phyloP scores from a whole-genome alignment of 1,139 yeast species.

The Geotrichum klebahnii region DNA sequence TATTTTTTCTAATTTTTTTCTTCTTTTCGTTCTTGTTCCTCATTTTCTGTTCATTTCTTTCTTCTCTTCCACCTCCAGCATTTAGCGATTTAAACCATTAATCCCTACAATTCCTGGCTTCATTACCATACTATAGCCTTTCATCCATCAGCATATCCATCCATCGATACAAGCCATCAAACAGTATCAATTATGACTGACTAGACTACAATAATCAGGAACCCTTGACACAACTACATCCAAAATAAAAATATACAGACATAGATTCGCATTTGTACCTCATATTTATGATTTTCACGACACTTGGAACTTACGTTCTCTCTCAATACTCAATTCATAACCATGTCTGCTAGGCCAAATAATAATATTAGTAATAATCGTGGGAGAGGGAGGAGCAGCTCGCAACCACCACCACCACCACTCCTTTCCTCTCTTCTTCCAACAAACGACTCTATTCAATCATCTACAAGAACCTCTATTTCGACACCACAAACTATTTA shows the following conservation, averaged over 20 bases:
- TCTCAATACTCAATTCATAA: background rate
- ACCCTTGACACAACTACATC: too few species aligned
- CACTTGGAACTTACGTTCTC: background rate
- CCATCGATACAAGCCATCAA: too few species aligned
- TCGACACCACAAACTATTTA: background rate
- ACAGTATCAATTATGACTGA: too few species aligned
- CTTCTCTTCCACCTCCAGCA: background rate
- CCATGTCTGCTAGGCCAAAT: slow-evolving; percentile 11
- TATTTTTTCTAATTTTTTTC: background rate
- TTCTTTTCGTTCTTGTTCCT: background rate
- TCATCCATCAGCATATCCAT: too few species aligned
- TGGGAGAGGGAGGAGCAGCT: slow-evolving; percentile 4
- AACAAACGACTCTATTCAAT: background rate
- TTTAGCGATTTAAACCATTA: background rate
- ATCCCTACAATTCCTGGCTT: background rate
- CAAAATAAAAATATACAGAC: too few species aligned
- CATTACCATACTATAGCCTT: too few species aligned
- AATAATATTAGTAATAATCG: slow-evolving; percentile 9
- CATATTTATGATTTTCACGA: background rate
- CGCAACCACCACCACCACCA: slow-evolving; percentile 10
- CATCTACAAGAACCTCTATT: background rate
- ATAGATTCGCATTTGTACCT: too few species aligned
- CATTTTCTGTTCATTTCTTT: background rate
- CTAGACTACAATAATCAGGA: too few species aligned
- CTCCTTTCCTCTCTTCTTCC: background rate